Evolutionary conservation across 768 basidiomycete genomes (phyloP), one percentile per base, ranked within the genome.

Genomic region (Tricholoma bakamatsutake): DNA sequence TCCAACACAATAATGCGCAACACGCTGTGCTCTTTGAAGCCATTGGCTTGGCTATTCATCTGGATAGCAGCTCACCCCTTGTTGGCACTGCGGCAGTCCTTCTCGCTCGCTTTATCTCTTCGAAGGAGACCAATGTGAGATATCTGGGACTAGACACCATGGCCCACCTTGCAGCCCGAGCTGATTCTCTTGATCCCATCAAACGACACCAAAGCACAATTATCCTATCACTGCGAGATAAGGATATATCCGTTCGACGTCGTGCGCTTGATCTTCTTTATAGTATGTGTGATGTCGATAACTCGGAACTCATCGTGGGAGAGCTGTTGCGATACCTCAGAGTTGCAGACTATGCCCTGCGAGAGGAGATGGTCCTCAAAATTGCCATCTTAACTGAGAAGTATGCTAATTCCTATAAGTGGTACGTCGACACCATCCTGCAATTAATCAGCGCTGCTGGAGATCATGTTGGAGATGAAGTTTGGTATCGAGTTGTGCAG

Each of bases 361-460:
- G 97, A 43, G 97, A 99, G 73, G 95, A 99, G 71, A 94, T 98
- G 95, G 97, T 98, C 1, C 79, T 98, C 53, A 98, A 98, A 72
- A 96, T 99, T 54, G 97, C 97, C 40, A 95, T 98, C 59, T 77
- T 98, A 57, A 98, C 97, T n/a, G 97, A 99, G 69, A 93, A 97
- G 73, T 98, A 98, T 65, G 97, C 97, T 21, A 89, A 83, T 54
- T 97, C 92, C 53, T 97, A 96, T 72, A 94, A 95, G 73, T 96
- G 95, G 95, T 98, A 99, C 76, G 92, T 99, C 55, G 96, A 99
- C 71, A 99, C 94, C 61, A 92, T 98, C 66, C 74, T 99, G 62
- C 88, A 94, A 66, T 83, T 99, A 55, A 96, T 99, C 68, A 92
- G 90, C 66, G 87, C 93, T 39, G 97, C 97, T 10, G 97, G 97